These are phyloP conservation scores for Prunus kanzakura DNA, from an alignment of 306 rosid genomes.

Conservation along the genomic window DNA sequence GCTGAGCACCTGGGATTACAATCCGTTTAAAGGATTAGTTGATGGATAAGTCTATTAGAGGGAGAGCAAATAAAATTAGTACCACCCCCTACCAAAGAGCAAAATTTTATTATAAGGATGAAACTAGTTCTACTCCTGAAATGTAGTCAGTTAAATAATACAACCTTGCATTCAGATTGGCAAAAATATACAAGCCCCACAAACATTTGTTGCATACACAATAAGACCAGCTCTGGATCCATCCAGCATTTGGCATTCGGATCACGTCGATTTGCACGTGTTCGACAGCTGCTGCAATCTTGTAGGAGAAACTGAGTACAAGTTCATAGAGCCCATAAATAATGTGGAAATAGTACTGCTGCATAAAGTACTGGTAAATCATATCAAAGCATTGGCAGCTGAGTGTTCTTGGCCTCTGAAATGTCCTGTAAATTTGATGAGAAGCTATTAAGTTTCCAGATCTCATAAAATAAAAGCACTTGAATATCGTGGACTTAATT, in stretches of 20 bases:
- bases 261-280: not conserved
- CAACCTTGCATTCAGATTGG: not conserved
- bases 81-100: too few species aligned
- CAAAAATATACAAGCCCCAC: not conserved
- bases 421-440: constrained; percentile 39
- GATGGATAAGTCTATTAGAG: too few species aligned
- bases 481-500: not conserved
- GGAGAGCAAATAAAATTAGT: too few species aligned
- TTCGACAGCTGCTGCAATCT: not conserved
- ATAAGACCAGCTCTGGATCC: too few species aligned
- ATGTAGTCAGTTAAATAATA: not conserved
- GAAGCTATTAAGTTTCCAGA: constrained; percentile 12
- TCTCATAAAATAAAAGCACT: not conserved
- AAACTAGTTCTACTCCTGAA: too few species aligned
- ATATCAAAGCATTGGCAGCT: not conserved
- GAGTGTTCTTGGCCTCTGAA: constrained; percentile 11
- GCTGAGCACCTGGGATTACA: too few species aligned
- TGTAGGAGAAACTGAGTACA: not conserved
- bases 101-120: too few species aligned
- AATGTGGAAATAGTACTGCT: not conserved
- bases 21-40: too few species aligned
- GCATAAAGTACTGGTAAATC: not conserved
- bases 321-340: too few species aligned
- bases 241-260: not conserved
- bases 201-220: not conserved